phyloP scores from a whole-genome alignment of 257 asterid genomes.

The Catharanthus roseus region DNA sequence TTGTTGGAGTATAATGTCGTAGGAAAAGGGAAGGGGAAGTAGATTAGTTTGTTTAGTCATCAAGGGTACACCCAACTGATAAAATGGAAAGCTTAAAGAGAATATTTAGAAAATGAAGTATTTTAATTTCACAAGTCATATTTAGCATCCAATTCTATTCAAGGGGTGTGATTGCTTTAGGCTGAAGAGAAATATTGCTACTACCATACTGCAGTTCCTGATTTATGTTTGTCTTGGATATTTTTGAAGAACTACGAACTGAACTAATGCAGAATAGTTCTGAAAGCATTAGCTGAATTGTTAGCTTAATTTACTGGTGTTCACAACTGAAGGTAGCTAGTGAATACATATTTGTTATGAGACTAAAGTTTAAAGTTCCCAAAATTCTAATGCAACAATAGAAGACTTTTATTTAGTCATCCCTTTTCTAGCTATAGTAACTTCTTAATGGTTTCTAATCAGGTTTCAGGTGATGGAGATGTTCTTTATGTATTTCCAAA shows the following conservation, averaged over 20 bases:
- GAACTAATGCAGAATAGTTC: background rate
- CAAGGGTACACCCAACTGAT: background rate
- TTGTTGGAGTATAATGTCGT: background rate
- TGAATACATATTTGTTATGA: background rate
- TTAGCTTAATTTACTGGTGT: background rate
- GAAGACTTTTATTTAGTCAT: background rate
- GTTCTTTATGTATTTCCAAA: conserved; percentile 77
- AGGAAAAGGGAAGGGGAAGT: too few species aligned
- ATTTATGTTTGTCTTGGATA: background rate
- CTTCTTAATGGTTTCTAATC: conserved; percentile 20
- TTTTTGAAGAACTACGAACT: background rate
- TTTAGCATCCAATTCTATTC: background rate
- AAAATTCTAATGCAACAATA: background rate
- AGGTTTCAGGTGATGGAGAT: conserved; percentile 99
- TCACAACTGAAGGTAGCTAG: background rate
- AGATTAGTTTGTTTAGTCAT: background rate
- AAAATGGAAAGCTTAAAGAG: background rate
- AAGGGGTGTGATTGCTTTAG: background rate
- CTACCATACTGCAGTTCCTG: background rate
- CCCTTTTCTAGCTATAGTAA: background rate
- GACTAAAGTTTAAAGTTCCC: background rate
- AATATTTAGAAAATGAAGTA: background rate
- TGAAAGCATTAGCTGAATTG: background rate
- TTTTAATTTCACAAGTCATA: background rate
- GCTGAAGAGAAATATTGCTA: background rate